Percentiles rank a stretch among this genome's conserved stretches.
Evolutionary conservation across 805 yeast species (phyloP).

Genomic region (Teunomyces kruisii): DNA sequence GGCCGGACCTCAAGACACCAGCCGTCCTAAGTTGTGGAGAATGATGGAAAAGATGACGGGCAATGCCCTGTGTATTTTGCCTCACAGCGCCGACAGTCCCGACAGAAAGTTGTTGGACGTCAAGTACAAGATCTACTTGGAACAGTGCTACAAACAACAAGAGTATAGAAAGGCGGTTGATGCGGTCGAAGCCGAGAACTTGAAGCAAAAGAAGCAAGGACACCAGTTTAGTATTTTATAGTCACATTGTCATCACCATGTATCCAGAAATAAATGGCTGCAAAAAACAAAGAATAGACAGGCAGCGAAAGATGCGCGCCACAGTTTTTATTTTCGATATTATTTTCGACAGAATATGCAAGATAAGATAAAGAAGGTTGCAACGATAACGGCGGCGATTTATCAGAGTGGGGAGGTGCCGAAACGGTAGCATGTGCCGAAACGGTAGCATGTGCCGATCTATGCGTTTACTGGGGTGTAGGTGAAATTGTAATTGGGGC

Average conservation of each 20-base stretch:
- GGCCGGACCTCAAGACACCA: constrained; percentile 17
- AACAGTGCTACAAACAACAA: constrained; percentile 81
- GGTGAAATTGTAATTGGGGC: too few relatives aligned
- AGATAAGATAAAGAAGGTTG: too few relatives aligned
- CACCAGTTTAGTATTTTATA: constrained; percentile 1
- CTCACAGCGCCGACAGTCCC: constrained; percentile 54
- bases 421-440: too few relatives aligned
- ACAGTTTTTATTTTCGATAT: too few relatives aligned
- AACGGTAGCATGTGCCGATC: too few relatives aligned
- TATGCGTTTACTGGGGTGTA: too few relatives aligned
- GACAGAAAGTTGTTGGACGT: constrained; percentile 71
- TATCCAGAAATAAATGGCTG: neutral
- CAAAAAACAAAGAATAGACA: neutral
- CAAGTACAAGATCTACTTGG: constrained; percentile 83
- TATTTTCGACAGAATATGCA: too few relatives aligned
- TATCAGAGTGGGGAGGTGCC: too few relatives aligned
- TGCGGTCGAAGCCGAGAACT: constrained; percentile 29
- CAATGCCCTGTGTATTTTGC: constrained; percentile 75
- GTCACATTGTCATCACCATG: too few relatives aligned
- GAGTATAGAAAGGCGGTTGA: constrained; percentile 73
- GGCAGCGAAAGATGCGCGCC: constrained; percentile 1
- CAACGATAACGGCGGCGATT: too few relatives aligned
- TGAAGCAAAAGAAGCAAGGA: constrained; percentile 1
- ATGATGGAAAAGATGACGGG: constrained; percentile 85
- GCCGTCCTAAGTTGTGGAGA: constrained; percentile 76